phyloP scores from a whole-genome alignment of 1,284 basidiomycete genomes.

The Fomitopsis betulina region DNA sequence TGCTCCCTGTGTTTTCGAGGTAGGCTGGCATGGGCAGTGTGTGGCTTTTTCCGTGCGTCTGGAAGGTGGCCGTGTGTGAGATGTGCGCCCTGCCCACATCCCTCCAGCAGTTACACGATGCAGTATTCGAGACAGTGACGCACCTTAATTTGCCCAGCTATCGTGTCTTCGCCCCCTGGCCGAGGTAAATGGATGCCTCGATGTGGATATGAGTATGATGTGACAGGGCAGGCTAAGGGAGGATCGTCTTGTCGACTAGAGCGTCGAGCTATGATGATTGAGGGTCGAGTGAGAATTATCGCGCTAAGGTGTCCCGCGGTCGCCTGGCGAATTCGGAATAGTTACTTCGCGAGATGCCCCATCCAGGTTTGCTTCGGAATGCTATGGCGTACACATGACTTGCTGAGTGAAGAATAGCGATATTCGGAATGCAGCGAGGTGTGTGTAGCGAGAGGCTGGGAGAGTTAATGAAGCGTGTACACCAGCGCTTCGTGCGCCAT shows the following conservation, averaged over 20 bases:
- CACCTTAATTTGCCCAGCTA: not conserved
- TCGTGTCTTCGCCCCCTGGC: not conserved
- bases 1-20: conserved; percentile 37
- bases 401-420: too few species aligned
- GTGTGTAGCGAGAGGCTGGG: too few species aligned
- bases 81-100: not conserved
- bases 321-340: not conserved
- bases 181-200: not conserved
- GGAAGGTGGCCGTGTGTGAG: not conserved
- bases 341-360: not conserved
- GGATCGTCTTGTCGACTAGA: not conserved
- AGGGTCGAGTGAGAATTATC: not conserved
- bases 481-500: too few species aligned
- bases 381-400: too few species aligned
- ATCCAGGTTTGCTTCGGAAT: too few species aligned
- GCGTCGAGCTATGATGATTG: not conserved
- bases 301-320: not conserved
- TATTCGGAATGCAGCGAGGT: too few species aligned
- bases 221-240: not conserved
- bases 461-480: too few species aligned
- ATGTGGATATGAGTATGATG: not conserved
- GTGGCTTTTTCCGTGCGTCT: not conserved
- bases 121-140: not conserved
- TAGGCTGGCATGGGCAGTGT: conserved; percentile 20
- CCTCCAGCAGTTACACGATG: not conserved